A percentile compares a stretch with the other conserved stretches of the same genome.
These are phyloP conservation scores for Suillus alpinus DNA, from an alignment of 768 basidiomycete species.

Conservation along the genomic window DNA sequence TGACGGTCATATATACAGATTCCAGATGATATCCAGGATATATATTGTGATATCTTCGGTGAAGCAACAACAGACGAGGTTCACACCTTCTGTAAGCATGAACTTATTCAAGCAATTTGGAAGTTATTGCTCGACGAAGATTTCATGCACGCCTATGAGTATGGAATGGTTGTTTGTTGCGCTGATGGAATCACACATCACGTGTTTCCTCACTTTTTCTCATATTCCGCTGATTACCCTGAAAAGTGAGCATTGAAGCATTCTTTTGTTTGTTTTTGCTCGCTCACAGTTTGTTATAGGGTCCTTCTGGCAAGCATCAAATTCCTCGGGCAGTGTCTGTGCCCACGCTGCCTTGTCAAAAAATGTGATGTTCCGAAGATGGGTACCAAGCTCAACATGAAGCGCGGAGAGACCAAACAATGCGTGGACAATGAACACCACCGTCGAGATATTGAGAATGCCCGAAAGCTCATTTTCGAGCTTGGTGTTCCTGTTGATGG, in stretches of 20 bases:
- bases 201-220: conserved; percentile 19
- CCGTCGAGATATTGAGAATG: conserved; percentile 1
- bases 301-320: conserved; percentile 22
- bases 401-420: neutral
- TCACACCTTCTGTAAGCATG: conserved; percentile 10
- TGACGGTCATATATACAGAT: neutral
- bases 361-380: conserved; percentile 5
- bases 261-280: neutral
- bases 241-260: conserved; percentile 7
- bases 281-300: neutral
- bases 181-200: conserved; percentile 13
- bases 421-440: conserved; percentile 1
- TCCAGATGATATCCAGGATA: conserved; percentile 2
- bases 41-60: neutral
- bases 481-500: neutral
- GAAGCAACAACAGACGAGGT: neutral
- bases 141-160: conserved; percentile 18
- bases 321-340: conserved; percentile 19
- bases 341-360: conserved; percentile 16
- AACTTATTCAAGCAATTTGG: conserved; percentile 20
- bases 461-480: conserved; percentile 7
- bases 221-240: conserved; percentile 24
- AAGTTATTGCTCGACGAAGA: conserved; percentile 19
- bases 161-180: conserved; percentile 20
- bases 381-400: conserved; percentile 10